Conservation (phyloP, 345 rosid species). For the Eucalyptus tenuipes region DNA sequence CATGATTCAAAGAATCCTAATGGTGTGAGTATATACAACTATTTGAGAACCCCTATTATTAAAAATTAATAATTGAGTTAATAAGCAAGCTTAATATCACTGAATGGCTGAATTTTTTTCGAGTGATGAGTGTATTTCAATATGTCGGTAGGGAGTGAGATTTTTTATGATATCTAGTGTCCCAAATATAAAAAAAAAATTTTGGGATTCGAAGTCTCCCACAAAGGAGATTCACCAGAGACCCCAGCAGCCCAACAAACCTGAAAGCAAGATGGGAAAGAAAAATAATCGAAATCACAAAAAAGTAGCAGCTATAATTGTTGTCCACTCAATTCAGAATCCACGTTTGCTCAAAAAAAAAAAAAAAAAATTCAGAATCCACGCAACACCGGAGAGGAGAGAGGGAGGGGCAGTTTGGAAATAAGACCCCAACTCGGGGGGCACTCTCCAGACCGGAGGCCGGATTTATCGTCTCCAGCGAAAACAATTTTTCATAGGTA, state of each 20-base stretch:
- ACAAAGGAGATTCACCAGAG: background rate
- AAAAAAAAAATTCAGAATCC: background rate
- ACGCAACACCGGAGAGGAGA: background rate
- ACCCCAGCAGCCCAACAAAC: background rate
- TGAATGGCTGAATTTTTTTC: background rate
- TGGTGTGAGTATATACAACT: background rate
- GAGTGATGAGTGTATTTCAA: background rate
- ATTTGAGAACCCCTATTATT: background rate
- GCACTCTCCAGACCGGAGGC: background rate
- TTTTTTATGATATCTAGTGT: background rate
- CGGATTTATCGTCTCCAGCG: constrained; percentile 1
- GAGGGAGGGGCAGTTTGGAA: background rate
- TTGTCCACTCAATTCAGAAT: background rate
- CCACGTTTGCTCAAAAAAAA: no score
- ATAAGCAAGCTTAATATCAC: background rate
- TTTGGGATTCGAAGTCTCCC: background rate
- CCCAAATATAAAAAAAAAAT: background rate
- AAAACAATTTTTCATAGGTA: background rate
- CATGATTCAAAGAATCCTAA: rapidly evolving
- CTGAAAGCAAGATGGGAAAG: background rate
- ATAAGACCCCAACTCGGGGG: background rate
- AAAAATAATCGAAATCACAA: background rate
- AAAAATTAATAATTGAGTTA: background rate
- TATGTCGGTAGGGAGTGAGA: background rate
- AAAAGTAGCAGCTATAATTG: background rate